Evolutionary conservation across 2,329 filamentous ascomycete genomes (phyloP).

Genomic region (Apiospora sp.): DNA sequence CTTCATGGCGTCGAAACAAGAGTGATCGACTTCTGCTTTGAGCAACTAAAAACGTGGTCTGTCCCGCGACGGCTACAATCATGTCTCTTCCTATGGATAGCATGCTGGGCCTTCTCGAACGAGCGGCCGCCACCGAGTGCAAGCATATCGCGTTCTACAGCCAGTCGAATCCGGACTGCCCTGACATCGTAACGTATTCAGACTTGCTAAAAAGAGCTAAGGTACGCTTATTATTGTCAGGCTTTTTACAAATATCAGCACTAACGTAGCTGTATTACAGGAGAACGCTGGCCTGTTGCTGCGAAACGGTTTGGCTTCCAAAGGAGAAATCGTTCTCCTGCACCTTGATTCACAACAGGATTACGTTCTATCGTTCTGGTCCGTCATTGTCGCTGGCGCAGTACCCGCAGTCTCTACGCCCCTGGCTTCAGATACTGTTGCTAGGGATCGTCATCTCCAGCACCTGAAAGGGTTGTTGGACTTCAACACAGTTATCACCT

Average conservation of each 20-base stretch:
- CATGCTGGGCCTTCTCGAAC: neutral
- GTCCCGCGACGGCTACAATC: neutral
- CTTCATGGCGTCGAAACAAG: neutral
- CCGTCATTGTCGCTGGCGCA: constrained; percentile 26
- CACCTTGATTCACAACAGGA: constrained; percentile 27
- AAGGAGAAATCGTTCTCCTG: constrained; percentile 23
- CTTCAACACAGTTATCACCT: constrained; percentile 19
- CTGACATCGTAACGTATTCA: neutral
- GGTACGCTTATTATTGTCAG: neutral
- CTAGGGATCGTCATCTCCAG: constrained; percentile 22
- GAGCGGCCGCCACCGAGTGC: neutral
- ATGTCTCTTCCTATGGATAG: neutral
- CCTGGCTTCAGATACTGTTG: constrained; percentile 9
- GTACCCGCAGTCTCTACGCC: constrained; percentile 29
- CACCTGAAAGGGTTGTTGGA: constrained; percentile 17
- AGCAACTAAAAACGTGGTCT: neutral
- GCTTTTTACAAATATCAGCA: no score
- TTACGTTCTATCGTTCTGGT: constrained; percentile 30
- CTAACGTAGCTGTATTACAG: neutral
- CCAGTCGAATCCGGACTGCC: neutral
- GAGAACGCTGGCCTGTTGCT: neutral
- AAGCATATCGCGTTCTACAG: neutral
- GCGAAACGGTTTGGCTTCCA: neutral
- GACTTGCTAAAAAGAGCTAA: neutral
- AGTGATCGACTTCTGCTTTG: neutral